phyloP scores from a whole-genome alignment of 495 filamentous ascomycete genomes.

The Terfezia boudieri region DNA sequence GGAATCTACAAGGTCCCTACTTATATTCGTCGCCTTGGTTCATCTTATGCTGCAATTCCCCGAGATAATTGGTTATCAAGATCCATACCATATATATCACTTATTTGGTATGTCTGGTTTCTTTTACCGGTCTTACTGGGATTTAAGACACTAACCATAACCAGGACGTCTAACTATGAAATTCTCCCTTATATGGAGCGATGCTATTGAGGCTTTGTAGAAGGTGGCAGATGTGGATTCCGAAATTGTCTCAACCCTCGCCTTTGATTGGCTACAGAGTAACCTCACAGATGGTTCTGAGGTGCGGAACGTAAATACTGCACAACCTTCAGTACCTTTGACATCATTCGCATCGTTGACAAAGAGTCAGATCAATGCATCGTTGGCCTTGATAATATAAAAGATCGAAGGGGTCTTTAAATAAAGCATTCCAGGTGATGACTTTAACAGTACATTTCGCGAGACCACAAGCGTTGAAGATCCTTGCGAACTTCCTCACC shows the following conservation, averaged over 20 bases:
- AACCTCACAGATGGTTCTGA: background rate
- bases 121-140: background rate
- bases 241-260: constrained; percentile 44
- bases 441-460: constrained; percentile 25
- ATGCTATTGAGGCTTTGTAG: constrained; percentile 50
- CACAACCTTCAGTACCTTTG: constrained; percentile 30
- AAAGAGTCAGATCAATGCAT: constrained; percentile 22
- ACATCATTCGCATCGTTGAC: constrained; percentile 46
- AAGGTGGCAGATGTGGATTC: constrained; percentile 56
- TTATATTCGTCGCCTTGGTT: constrained; percentile 55
- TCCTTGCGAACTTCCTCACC: constrained; percentile 47
- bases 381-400: constrained; percentile 21
- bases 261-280: constrained; percentile 48
- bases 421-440: constrained; percentile 26
- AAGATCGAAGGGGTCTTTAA: constrained; percentile 28
- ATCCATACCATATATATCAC: constrained; percentile 56
- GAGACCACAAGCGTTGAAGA: constrained; percentile 54
- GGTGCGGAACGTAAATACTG: constrained; percentile 55
- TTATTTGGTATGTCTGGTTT: constrained; percentile 40
- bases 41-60: constrained; percentile 32
- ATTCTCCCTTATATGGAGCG: constrained; percentile 65
- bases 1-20: constrained; percentile 29
- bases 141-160: background rate
- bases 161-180: constrained; percentile 48
- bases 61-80: constrained; percentile 40